phyloP scores from a whole-genome alignment of 1,284 basidiomycete species.

The Meripilus lineatus region DNA sequence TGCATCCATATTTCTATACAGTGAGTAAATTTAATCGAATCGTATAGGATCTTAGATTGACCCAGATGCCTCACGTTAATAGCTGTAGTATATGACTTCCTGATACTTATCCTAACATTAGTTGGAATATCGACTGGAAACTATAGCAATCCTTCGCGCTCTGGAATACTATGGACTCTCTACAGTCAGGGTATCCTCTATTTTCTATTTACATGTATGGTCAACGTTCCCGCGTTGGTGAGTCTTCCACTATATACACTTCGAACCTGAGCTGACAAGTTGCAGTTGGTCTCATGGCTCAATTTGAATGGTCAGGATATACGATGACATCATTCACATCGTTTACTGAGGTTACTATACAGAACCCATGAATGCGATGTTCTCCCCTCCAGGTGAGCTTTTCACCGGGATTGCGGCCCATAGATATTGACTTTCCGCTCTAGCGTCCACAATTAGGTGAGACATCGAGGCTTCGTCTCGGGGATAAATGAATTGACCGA shows the following conservation, averaged over 20 bases:
- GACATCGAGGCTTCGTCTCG: too few species aligned
- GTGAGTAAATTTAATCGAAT: background rate
- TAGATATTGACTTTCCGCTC: too few species aligned
- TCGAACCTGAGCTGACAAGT: background rate
- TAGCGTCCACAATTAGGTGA: too few species aligned
- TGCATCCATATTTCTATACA: slow-evolving; percentile 7
- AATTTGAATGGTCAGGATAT: background rate
- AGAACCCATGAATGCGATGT: too few species aligned
- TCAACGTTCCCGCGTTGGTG: slow-evolving; percentile 7
- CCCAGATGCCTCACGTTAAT: background rate
- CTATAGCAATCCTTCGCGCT: background rate
- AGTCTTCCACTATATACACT: background rate
- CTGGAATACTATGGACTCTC: slow-evolving; percentile 10
- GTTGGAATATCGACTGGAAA: slow-evolving; percentile 4
- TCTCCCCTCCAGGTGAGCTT: too few species aligned
- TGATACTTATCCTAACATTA: slow-evolving; percentile 8
- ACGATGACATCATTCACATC: too few species aligned
- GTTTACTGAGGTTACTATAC: too few species aligned
- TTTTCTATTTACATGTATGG: slow-evolving; percentile 1
- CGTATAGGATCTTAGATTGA: background rate
- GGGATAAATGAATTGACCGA: too few species aligned
- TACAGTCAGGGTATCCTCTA: slow-evolving; percentile 9
- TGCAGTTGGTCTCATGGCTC: background rate
- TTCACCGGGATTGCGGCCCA: too few species aligned
- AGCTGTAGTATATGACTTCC: slow-evolving; percentile 9